phyloP scores from a whole-genome alignment of 768 basidiomycete species.

The Hygrophorus pudorinus region DNA sequence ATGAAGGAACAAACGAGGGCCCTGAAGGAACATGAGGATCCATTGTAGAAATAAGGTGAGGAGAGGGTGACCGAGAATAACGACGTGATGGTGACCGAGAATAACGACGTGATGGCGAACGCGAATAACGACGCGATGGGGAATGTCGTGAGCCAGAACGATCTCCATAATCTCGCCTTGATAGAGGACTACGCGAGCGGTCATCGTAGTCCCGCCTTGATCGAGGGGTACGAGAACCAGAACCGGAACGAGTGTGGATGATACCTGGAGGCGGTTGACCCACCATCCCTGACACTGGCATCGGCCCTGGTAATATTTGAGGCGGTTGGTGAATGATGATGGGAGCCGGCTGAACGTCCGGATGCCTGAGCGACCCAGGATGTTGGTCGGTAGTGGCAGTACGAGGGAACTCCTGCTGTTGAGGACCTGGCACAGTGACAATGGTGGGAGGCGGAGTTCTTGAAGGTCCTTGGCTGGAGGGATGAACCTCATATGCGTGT shows the following conservation, averaged over 20 bases:
- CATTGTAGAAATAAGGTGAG: too few species aligned
- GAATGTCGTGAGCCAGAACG: too few species aligned
- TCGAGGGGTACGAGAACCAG: background rate
- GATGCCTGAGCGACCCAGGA: conserved; percentile 18
- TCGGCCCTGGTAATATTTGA: conserved; percentile 10
- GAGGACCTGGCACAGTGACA: conserved; percentile 7
- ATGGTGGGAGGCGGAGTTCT: background rate
- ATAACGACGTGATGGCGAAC: too few species aligned
- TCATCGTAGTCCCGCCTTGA: background rate
- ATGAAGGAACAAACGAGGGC: too few species aligned
- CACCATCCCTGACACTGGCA: background rate
- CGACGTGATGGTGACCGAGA: too few species aligned
- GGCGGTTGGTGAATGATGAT: conserved; percentile 20
- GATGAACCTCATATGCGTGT: too few species aligned
- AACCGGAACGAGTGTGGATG: background rate
- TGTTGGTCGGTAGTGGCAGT: conserved; percentile 11
- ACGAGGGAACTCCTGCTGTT: conserved; percentile 6
- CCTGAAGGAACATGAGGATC: too few species aligned
- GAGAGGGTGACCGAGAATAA: too few species aligned
- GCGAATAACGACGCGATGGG: too few species aligned
- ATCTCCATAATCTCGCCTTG: too few species aligned
- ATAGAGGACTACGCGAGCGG: background rate
- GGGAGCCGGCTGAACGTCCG: conserved; percentile 15
- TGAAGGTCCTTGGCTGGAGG: too few species aligned
- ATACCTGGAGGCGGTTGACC: background rate